Conservation (phyloP, 805 yeast species). For the Grigorovia transvaalensis region DNA sequence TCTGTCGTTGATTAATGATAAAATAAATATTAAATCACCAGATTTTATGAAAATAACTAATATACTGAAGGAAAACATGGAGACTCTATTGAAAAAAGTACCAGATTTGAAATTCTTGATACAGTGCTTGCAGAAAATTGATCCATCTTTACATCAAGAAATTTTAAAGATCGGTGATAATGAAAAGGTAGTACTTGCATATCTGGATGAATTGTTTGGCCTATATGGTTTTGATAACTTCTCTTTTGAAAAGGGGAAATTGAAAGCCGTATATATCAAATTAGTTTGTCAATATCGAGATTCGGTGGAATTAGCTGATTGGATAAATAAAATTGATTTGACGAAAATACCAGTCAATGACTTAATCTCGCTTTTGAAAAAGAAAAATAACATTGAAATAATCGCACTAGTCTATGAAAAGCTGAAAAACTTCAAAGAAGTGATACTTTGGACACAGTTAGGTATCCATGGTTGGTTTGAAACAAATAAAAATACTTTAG, state of each 20-base stretch:
- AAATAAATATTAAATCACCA: background rate
- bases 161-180: slow-evolving; percentile 4
- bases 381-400: slow-evolving; percentile 11
- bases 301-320: slow-evolving; percentile 5
- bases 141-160: slow-evolving; percentile 13
- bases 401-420: slow-evolving; percentile 13
- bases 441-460: slow-evolving; percentile 10
- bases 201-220: slow-evolving; percentile 13
- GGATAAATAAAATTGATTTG: slow-evolving; percentile 13
- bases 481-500: background rate
- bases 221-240: background rate
- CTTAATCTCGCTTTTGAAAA: slow-evolving; percentile 7
- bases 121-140: slow-evolving; percentile 9
- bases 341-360: slow-evolving; percentile 7
- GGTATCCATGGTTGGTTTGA: slow-evolving; percentile 13
- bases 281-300: slow-evolving; percentile 11
- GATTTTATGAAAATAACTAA: slow-evolving; percentile 2
- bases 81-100: slow-evolving; percentile 1
- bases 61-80: slow-evolving; percentile 11
- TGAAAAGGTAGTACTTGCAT: slow-evolving; percentile 8
- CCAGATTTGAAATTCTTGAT: slow-evolving; percentile 7
- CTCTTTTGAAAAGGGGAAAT: background rate
- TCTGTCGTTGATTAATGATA: background rate
- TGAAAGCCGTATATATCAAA: slow-evolving; percentile 11
- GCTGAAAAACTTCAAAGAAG: slow-evolving; percentile 9